Conservation (phyloP, 495 filamentous ascomycete genomes). For the Physcia stellaris region DNA sequence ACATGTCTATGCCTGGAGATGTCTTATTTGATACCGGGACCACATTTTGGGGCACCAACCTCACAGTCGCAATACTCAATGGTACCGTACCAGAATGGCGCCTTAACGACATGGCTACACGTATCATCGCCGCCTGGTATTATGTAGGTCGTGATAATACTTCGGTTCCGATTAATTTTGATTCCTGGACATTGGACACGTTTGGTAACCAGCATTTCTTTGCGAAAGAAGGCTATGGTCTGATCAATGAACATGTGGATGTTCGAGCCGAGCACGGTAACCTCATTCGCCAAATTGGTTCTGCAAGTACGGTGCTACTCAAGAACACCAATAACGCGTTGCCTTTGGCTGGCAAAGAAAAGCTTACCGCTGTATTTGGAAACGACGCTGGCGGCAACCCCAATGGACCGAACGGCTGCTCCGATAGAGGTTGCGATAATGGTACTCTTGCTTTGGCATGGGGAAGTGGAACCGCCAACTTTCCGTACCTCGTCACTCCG, state of each 20-base stretch:
- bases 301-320: slow-evolving; percentile 69
- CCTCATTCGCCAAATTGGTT: slow-evolving; percentile 60
- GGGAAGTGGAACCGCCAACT: slow-evolving; percentile 82
- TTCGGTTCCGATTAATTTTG: slow-evolving; percentile 65
- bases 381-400: slow-evolving; percentile 70
- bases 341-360: slow-evolving; percentile 61
- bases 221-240: slow-evolving; percentile 34
- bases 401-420: slow-evolving; percentile 73
- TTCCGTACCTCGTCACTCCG: slow-evolving; percentile 83
- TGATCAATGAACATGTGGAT: slow-evolving; percentile 73
- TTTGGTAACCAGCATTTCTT: slow-evolving; percentile 53
- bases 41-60: slow-evolving; percentile 77
- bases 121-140: slow-evolving; percentile 90
- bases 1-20: slow-evolving; percentile 96
- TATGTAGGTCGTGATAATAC: slow-evolving; percentile 62
- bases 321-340: slow-evolving; percentile 69
- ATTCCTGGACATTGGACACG: slow-evolving; percentile 70
- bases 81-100: slow-evolving; percentile 85
- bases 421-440: slow-evolving; percentile 68
- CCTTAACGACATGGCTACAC: slow-evolving; percentile 80
- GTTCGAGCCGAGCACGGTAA: slow-evolving; percentile 62
- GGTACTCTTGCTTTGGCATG: slow-evolving; percentile 90
- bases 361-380: slow-evolving; percentile 68
- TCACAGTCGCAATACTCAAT: slow-evolving; percentile 77
- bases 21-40: slow-evolving; percentile 53